phyloP scores from a whole-genome alignment of 257 asterid genomes.

The Rehmannia glutinosa region DNA sequence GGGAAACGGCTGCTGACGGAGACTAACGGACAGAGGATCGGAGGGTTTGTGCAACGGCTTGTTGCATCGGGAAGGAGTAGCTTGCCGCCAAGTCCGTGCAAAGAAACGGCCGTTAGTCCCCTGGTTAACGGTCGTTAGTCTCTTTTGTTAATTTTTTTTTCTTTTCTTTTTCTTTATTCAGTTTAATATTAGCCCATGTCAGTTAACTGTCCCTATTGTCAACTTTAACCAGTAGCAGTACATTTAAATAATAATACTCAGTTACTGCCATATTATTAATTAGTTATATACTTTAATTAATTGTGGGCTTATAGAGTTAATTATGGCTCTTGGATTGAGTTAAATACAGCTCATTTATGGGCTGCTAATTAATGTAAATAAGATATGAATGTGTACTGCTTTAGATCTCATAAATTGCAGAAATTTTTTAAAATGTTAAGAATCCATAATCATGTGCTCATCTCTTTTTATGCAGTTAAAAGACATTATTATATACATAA shows the following conservation, averaged over 20 bases:
- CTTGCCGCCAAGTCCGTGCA: conserved; percentile 95
- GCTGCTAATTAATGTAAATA: conserved; percentile 18
- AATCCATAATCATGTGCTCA: no score
- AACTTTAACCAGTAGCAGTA: conserved; percentile 30
- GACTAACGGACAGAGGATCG: conserved; percentile 75
- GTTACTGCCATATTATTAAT: conserved; percentile 12
- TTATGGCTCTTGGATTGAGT: not conserved
- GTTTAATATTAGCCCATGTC: conserved; percentile 29
- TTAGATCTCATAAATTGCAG: conserved; percentile 12
- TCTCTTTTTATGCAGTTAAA: no score
- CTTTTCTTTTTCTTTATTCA: conserved; percentile 6
- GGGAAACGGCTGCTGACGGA: conserved; percentile 85
- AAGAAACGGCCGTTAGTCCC: conserved; percentile 77
- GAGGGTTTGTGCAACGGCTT: conserved; percentile 70
- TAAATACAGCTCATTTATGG: not conserved
- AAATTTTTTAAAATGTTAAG: no score
- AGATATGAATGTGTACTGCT: conserved; percentile 6
- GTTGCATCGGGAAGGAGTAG: conserved; percentile 74
- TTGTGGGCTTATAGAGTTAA: not conserved
- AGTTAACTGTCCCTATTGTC: conserved; percentile 36
- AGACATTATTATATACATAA: no score
- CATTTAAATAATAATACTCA: conserved; percentile 27
- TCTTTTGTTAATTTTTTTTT: not conserved
- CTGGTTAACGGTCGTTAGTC: conserved; percentile 80
- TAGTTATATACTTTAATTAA: conserved; percentile 1